Evolutionary conservation across 2,329 filamentous ascomycete species (phyloP), one percentile per base, ranked within the genome.

Genomic region (Nemania bipapillata): DNA sequence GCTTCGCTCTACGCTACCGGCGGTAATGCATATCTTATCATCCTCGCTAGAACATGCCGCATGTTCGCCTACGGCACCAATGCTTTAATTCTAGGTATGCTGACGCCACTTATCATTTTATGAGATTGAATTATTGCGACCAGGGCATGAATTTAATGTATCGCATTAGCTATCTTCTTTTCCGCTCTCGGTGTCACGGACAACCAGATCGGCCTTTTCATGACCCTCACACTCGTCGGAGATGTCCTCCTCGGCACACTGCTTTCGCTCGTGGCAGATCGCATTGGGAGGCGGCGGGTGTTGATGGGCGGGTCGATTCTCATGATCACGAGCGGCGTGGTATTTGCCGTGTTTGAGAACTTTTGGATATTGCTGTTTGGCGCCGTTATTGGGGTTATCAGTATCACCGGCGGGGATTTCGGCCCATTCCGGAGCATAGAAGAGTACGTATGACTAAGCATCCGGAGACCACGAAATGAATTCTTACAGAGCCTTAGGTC

Each of bases 361-460:
- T 91, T 85, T 72, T 90, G 87, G 87, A 77, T 88, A 15, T 78
- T 90, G 5, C 77, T 90, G 3, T 71, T 82, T 0, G 88, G 88
- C 0, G 87, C 87, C 0, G 83, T 90, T 3, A 79, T 89, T 2
- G 88, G 89, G 1, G 87, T 90, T 3, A 85, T 90, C 60, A 89
- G 86, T 75, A 85, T 88, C 0, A 89, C 81, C 1, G 89, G 89
- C 6, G 86, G 87, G 17, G 90, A 91, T 71, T 90, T 91, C 74
- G 90, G 89, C 0, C 89, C 90, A 0, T 91, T 91, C 72, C 82
- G 89, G 42, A 87, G 87, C 3, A 87, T 92, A 35, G 90, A 91
- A 75, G 89, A 91, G 80, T 78, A 45, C 42, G 76, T 65, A 45
- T 28, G n/a, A 30, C 40, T 8, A 24, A n/a, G 42, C 15, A 12